A percentile compares a stretch with the other conserved stretches of the same genome.
phyloP scores from a whole-genome alignment of 108 stramenopile species.

The Asterionellopsis glacialis region DNA sequence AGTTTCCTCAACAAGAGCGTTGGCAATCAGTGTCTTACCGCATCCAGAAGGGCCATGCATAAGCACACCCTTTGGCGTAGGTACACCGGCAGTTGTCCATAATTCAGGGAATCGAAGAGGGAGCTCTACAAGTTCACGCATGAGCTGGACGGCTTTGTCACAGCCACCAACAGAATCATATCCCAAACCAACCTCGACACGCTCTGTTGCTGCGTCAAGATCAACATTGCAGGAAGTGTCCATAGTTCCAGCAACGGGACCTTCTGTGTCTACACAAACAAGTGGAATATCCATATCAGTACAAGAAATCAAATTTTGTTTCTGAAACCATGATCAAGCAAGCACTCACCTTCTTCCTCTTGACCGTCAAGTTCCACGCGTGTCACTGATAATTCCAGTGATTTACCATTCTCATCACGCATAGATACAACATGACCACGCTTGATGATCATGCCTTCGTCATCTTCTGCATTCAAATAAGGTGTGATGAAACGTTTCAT shows the following conservation, averaged over 20 bases:
- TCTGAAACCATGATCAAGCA: background rate
- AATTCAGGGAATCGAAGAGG: constrained; percentile 93
- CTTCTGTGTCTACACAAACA: constrained; percentile 18
- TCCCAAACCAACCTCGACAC: constrained; percentile 73
- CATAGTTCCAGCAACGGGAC: constrained; percentile 52
- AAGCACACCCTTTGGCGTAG: constrained; percentile 95
- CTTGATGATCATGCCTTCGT: constrained; percentile 44
- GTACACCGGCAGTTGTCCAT: constrained; percentile 93
- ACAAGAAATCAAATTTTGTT: too few relatives aligned
- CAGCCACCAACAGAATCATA: constrained; percentile 97
- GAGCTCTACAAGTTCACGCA: constrained; percentile 94
- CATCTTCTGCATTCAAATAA: constrained; percentile 52
- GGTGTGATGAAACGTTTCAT: constrained; percentile 64
- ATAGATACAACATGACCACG: constrained; percentile 51
- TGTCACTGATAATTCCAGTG: constrained; percentile 69
- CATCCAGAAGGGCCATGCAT: constrained; percentile 97
- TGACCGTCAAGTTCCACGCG: constrained; percentile 53
- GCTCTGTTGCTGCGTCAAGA: constrained; percentile 55
- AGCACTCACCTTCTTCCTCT: constrained; percentile 13
- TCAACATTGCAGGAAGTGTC: constrained; percentile 43
- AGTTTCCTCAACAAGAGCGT: constrained; percentile 95
- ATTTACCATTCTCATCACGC: constrained; percentile 52
- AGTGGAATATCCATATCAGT: too few relatives aligned
- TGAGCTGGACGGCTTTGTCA: constrained; percentile 81
- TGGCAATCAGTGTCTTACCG: constrained; percentile 96